Base-by-base conservation (phyloP, 2,329 filamentous ascomycete genomes). In the Fusarium sp. region DNA sequence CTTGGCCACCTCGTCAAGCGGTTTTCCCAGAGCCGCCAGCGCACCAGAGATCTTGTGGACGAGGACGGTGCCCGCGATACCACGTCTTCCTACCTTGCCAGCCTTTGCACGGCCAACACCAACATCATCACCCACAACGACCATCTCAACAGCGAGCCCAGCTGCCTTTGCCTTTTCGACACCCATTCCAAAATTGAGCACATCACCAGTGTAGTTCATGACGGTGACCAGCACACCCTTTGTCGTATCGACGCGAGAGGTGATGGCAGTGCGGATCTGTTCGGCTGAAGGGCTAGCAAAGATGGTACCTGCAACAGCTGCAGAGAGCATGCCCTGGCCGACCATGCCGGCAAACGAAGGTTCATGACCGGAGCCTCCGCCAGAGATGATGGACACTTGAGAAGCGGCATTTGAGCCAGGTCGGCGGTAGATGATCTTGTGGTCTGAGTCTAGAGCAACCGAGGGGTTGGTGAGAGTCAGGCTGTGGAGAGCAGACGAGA, bases 121-220 rank as follows among this genome's bases (percentile, higher is more conserved):
- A 4, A 95, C 95, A 82, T 98, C 96, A 79, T 98, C 96, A 7
- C 92, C 94, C 9, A 98, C 94, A 10, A 97, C 93, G 11, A 97
- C 91, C 92, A 98, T 97, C 80, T 97, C 93, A 1, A 94, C 93
- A 20, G 91, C 84, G 27, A 94, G 83, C 0, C 94, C 95, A 0
- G 91, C 90, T 2, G 94, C 94, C 67, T 93, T 92, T 17, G 95
- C 95, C 85, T 98, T 98, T 83, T 98, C 96, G 10, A 96, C 94
- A 1, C 92, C 95, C 89, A 98, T 92, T 64, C 95, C 95, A 80
- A 98, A 98, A 84, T 98, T 97, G 75, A 98, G 88, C 62, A 98
- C 90, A 81, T 95, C 93, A 40, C 93, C 93, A 1, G 94, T 97
- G 83, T 97, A 97, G 82, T 98, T 98, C 94, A 97, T 98, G 33